Conservation (phyloP, 192 early-diverging fungal genomes). For the Coemansia sp. region DNA sequence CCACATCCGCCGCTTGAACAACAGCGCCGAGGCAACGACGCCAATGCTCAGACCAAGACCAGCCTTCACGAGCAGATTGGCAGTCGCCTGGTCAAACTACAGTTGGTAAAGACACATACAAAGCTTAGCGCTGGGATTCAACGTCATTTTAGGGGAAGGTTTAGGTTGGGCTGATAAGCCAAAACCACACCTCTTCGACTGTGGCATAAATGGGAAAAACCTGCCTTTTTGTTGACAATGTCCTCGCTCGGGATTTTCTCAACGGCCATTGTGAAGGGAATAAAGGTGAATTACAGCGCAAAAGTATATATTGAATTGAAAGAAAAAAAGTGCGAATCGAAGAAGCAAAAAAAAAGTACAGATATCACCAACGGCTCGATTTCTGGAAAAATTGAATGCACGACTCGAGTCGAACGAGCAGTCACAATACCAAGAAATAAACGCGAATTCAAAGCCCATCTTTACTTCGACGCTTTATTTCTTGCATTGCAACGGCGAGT, state of each 20-base stretch:
- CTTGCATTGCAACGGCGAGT: background rate
- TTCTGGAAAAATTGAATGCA: background rate
- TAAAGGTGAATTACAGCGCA: background rate
- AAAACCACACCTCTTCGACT: too few species aligned
- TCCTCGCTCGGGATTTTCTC: conserved; percentile 59
- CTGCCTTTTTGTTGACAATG: conserved; percentile 62
- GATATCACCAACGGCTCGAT: background rate
- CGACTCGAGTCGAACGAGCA: background rate
- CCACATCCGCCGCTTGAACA: conserved; percentile 86
- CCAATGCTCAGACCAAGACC: conserved; percentile 81
- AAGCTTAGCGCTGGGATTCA: background rate
- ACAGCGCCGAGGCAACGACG: conserved; percentile 79
- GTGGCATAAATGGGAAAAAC: too few species aligned
- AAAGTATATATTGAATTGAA: background rate
- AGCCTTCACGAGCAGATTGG: conserved; percentile 79
- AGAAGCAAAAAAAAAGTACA: background rate
- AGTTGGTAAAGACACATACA: too few species aligned
- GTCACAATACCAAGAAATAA: background rate
- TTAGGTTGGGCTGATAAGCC: too few species aligned
- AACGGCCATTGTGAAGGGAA: conserved; percentile 20
- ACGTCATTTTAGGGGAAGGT: background rate
- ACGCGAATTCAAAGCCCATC: background rate
- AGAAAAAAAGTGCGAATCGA: conserved; percentile 1
- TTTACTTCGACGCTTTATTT: background rate
- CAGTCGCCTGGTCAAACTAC: conserved; percentile 84